Base-by-base conservation (phyloP, 2,329 filamentous ascomycete genomes). In the Fusarium anthophilum region DNA sequence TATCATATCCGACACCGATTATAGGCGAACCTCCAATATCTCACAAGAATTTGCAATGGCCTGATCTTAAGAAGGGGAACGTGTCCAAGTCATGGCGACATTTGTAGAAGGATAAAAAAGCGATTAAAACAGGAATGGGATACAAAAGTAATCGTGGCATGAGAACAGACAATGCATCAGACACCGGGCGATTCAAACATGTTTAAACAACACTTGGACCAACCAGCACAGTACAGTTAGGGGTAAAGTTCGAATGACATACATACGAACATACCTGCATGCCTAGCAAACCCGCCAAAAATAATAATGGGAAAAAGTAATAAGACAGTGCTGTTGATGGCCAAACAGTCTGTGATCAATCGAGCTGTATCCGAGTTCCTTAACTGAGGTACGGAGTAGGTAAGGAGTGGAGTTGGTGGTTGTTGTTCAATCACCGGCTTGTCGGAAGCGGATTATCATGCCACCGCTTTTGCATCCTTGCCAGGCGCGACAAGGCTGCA, bases 401-500 rank as follows among this genome's bases (percentile, higher is more conserved):
- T 37, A 37, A 37, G 35, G 24, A 38, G 18, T 54, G 32, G 32
- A 38, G 51, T 55, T 28, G 10, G 51, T 22, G 37, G 26, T 39
- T 39, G 11, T 26, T 55, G 56, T 59, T 70, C 53, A 73, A 48
- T 63, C 63, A 73, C 26, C 59, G 13, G 3, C 13, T 11, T 3
- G 3, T 24, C 70, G 67, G 73, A 50, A 3, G 4, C 63, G 76
- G 76, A 73, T 53, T 24, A 76, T 75, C 14, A n/a, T 59, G 43
- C 20, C 7, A 62, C 76, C 79, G 70, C 32, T 17, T 9, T 18
- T 14, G 30, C 20, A 66, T 64, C 73, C 73, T 66, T 71, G 73
- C 53, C 59, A 59, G 69, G 73, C 79, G 76, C 78, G 77, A 77
- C 77, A 56, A 79, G 76, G 76, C 75, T 78, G 77, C 73, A 77